Evolutionary conservation across 2,329 filamentous ascomycete genomes (phyloP).

Genomic region (Trichoderma sp.): DNA sequence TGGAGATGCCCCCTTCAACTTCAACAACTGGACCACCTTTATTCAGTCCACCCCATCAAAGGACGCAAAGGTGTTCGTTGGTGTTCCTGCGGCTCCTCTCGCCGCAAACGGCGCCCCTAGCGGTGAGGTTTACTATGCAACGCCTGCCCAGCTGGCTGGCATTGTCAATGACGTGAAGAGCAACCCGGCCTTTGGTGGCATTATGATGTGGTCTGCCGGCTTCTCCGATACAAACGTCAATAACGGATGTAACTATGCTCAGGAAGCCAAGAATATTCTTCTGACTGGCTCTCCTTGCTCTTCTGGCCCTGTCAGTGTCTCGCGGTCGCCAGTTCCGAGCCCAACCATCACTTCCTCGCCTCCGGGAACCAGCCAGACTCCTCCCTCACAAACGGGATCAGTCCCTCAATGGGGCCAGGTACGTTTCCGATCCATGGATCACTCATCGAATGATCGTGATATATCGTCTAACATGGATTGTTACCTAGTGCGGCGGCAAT

Average conservation of each 20-base stretch:
- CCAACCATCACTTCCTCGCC: slow-evolving; percentile 3
- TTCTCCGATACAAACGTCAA: slow-evolving; percentile 42
- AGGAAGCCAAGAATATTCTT: slow-evolving; percentile 22
- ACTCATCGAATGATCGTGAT: not conserved
- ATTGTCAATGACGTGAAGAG: slow-evolving; percentile 39
- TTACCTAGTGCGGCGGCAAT: slow-evolving; percentile 32
- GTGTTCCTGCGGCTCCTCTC: slow-evolving; percentile 34
- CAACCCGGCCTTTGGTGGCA: slow-evolving; percentile 39
- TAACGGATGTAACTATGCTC: slow-evolving; percentile 45
- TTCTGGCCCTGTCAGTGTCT: slow-evolving; percentile 4
- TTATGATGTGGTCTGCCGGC: slow-evolving; percentile 48
- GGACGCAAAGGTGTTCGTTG: slow-evolving; percentile 42
- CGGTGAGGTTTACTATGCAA: slow-evolving; percentile 37
- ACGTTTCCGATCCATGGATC: not conserved
- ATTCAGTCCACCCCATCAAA: slow-evolving; percentile 36
- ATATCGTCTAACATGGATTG: not conserved
- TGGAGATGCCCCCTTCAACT: slow-evolving; percentile 41
- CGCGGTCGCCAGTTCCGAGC: not conserved
- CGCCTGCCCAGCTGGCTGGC: slow-evolving; percentile 32
- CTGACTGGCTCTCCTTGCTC: slow-evolving; percentile 24
- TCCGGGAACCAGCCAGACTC: slow-evolving; percentile 1
- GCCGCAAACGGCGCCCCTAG: slow-evolving; percentile 31
- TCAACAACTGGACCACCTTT: slow-evolving; percentile 39
- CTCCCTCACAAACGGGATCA: slow-evolving; percentile 1
- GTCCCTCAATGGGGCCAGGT: slow-evolving; percentile 27